These are phyloP conservation scores for Ceratocystis albifundus DNA, from an alignment of 2,329 filamentous ascomycete genomes.

Conservation along the genomic window DNA sequence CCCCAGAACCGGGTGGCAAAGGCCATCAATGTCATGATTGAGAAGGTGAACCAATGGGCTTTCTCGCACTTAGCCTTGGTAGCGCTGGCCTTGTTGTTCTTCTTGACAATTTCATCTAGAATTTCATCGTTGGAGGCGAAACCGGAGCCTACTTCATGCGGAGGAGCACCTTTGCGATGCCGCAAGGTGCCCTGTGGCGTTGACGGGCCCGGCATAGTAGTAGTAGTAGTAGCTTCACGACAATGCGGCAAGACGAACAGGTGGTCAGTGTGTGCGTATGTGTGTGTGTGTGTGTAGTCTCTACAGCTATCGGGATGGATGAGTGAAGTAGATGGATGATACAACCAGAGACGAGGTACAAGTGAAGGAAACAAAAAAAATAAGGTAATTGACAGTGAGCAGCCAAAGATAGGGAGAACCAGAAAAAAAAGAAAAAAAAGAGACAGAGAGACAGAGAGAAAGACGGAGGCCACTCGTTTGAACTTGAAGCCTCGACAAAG, in stretches of 20 bases:
- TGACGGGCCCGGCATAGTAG: conserved; percentile 38
- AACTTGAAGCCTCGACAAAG: conserved; percentile 19
- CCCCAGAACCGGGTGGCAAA: conserved; percentile 93
- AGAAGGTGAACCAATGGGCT: conserved; percentile 72
- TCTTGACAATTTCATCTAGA: conserved; percentile 37
- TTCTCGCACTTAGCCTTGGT: conserved; percentile 46
- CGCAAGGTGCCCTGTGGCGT: conserved; percentile 48
- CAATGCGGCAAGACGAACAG: neutral
- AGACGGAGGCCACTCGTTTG: conserved; percentile 23
- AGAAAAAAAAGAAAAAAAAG: too few species aligned
- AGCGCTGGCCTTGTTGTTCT: conserved; percentile 26
- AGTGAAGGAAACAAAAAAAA: conserved; percentile 23
- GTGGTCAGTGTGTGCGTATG: neutral
- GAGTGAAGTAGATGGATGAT: neutral
- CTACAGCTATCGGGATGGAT: neutral
- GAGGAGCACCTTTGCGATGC: conserved; percentile 40
- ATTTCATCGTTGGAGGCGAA: conserved; percentile 31
- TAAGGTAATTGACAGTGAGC: conserved; percentile 15
- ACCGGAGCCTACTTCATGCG: conserved; percentile 36
- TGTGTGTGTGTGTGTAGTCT: neutral
- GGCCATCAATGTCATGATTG: conserved; percentile 66
- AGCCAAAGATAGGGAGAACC: conserved; percentile 23
- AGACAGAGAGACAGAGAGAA: too few species aligned
- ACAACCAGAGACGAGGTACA: conserved; percentile 4
- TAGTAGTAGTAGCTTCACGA: conserved; percentile 28